These are phyloP conservation scores for Globisporangium nunn DNA, from an alignment of 352 stramenopile genomes.

Conservation along the genomic window DNA sequence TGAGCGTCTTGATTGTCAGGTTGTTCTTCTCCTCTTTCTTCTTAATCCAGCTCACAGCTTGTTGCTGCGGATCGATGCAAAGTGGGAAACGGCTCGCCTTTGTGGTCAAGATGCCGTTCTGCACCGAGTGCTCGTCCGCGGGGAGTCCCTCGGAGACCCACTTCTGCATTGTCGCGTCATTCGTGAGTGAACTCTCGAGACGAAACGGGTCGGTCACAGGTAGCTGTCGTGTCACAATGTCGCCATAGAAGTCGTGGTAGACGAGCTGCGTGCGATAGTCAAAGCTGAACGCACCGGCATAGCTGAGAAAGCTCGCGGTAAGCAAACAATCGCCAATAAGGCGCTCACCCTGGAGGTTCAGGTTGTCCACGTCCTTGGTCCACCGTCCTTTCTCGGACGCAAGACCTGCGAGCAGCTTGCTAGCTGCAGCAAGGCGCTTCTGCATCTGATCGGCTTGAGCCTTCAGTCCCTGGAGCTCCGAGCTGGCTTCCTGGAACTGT, in stretches of 20 bases:
- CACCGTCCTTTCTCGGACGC: constrained; percentile 89
- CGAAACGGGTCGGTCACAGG: constrained; percentile 86
- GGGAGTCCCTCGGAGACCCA: constrained; percentile 93
- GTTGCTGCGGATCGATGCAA: constrained; percentile 94
- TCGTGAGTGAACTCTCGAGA: constrained; percentile 89
- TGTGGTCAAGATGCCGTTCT: constrained; percentile 95
- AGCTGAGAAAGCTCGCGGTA: constrained; percentile 88
- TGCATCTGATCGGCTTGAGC: constrained; percentile 93
- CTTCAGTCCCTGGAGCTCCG: constrained; percentile 89
- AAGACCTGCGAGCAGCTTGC: constrained; percentile 90
- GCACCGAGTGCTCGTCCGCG: constrained; percentile 91
- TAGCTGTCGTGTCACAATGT: constrained; percentile 67
- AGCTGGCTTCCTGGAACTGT: constrained; percentile 89
- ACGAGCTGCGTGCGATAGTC: constrained; percentile 88
- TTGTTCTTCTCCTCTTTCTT: constrained; percentile 92
- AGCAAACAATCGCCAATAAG: constrained; percentile 89
- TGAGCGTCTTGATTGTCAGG: constrained; percentile 91
- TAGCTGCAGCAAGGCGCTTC: constrained; percentile 88
- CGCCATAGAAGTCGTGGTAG: constrained; percentile 84
- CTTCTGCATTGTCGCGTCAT: constrained; percentile 90
- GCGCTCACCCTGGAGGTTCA: constrained; percentile 79
- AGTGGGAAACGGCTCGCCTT: constrained; percentile 91
- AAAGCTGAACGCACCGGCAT: constrained; percentile 88
- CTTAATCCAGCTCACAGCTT: constrained; percentile 96
- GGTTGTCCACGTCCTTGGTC: constrained; percentile 87